phyloP scores from a whole-genome alignment of 441 rosid genomes.

The Erodium chrysanthum region DNA sequence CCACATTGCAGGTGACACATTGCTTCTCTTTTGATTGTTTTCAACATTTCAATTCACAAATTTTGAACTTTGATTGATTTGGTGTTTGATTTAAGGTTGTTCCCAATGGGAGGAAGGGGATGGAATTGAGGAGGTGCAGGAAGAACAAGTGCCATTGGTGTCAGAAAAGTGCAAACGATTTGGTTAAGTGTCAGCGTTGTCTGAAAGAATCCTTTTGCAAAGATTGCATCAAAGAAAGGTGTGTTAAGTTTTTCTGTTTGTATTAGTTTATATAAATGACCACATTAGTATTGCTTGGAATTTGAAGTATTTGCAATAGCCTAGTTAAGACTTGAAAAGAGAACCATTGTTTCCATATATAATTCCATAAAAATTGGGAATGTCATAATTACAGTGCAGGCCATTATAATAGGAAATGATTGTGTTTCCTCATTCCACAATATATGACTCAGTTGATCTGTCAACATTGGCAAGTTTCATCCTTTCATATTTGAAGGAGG shows the following conservation, averaged over 20 bases:
- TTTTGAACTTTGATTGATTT: neutral
- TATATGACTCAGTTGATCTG: no score
- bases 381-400: neutral
- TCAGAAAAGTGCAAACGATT: constrained; percentile 39
- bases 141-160: constrained; percentile 88
- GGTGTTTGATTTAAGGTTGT: constrained; percentile 29
- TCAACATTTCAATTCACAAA: neutral
- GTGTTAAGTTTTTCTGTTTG: constrained; percentile 18
- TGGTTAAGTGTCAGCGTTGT: constrained; percentile 69
- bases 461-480: neutral
- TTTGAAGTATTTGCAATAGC: neutral
- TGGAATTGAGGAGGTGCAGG: constrained; percentile 44
- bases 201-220: constrained; percentile 54
- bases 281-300: neutral
- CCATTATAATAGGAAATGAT: neutral
- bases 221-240: constrained; percentile 70
- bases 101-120: constrained; percentile 48
- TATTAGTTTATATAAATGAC: constrained; percentile 13
- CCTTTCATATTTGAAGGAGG: no score
- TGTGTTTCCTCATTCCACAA: neutral
- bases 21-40: neutral
- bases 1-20: constrained; percentile 50
- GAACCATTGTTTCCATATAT: neutral
- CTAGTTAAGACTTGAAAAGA: neutral
- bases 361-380: neutral